Percentiles rank a stretch among this genome's conserved stretches.
Conservation (phyloP, 1,139 yeast genomes). For the Taiozyma onychis region DNA sequence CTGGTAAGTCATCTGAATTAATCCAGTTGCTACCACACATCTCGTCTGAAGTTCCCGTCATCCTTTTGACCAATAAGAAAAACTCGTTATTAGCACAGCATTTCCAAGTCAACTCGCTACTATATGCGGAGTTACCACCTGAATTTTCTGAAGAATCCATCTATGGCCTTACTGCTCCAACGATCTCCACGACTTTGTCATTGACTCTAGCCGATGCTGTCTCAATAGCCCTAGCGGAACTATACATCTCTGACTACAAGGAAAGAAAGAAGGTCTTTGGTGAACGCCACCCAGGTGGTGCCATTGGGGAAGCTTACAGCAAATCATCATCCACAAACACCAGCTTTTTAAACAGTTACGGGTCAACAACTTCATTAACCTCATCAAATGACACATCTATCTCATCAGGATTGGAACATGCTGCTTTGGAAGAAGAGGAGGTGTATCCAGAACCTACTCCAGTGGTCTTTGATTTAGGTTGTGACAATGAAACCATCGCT, state of each 20-base stretch:
- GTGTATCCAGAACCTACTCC: background rate
- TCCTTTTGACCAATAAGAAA: constrained; percentile 59
- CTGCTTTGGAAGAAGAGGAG: constrained; percentile 3
- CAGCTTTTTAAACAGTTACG: constrained; percentile 6
- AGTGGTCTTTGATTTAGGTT: constrained; percentile 19
- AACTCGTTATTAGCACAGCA: constrained; percentile 40
- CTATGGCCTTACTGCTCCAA: constrained; percentile 86
- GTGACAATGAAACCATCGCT: constrained; percentile 6
- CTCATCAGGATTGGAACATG: constrained; percentile 9
- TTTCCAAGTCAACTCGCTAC: constrained; percentile 42
- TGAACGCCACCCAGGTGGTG: constrained; percentile 84
- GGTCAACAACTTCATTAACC: constrained; percentile 8
- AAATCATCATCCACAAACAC: constrained; percentile 5
- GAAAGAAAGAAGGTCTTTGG: constrained; percentile 55
- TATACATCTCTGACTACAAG: constrained; percentile 50
- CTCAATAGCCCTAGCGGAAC: constrained; percentile 65
- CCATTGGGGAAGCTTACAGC: constrained; percentile 57
- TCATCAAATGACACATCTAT: constrained; percentile 7
- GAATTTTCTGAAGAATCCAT: constrained; percentile 57
- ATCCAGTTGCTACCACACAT: constrained; percentile 48
- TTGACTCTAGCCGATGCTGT: constrained; percentile 76
- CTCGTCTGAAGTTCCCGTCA: constrained; percentile 45
- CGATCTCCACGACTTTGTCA: constrained; percentile 75
- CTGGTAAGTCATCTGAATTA: constrained; percentile 83
- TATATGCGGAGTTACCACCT: constrained; percentile 59